phyloP scores from a whole-genome alignment of 2,329 filamentous ascomycete genomes.

The Lecanicillium sp. region DNA sequence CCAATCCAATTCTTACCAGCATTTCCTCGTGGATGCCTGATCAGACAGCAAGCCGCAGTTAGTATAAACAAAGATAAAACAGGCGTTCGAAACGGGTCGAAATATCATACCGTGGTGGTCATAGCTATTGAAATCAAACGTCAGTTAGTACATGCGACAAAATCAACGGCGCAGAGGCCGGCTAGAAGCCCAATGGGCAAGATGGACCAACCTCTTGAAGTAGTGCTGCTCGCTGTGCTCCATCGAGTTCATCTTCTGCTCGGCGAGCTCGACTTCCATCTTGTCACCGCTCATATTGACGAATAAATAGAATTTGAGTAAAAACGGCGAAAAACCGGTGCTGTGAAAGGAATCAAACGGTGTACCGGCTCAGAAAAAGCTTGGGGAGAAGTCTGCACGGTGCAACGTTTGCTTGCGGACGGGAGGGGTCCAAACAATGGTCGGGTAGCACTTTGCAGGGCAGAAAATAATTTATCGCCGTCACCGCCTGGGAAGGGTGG shows the following conservation, averaged over 20 bases:
- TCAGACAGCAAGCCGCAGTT: conserved; percentile 8
- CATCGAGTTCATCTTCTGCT: conserved; percentile 61
- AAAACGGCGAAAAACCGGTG: background rate
- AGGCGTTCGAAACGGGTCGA: conserved; percentile 10
- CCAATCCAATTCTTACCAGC: conserved; percentile 57
- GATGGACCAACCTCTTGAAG: conserved; percentile 74
- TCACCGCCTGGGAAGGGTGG: conserved; percentile 18
- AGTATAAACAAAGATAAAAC: conserved; percentile 19
- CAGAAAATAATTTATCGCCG: conserved; percentile 21
- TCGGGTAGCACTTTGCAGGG: conserved; percentile 14
- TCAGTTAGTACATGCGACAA: too few species aligned
- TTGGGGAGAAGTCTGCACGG: too few species aligned
- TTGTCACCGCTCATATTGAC: conserved; percentile 39
- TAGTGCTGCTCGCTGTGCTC: conserved; percentile 97
- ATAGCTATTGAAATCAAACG: conserved; percentile 53
- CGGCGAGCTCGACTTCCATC: conserved; percentile 53
- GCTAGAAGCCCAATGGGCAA: background rate
- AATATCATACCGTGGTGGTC: conserved; percentile 82
- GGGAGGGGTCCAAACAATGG: too few species aligned
- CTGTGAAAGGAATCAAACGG: background rate
- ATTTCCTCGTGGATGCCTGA: conserved; percentile 95
- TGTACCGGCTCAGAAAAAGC: background rate
- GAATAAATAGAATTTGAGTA: conserved; percentile 7
- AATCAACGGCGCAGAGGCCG: too few species aligned
- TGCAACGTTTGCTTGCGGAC: too few species aligned